Percentiles rank a stretch among this genome's conserved stretches.
Conservation (phyloP, 352 stramenopile species). For the Globisporangium recalcitrans region DNA sequence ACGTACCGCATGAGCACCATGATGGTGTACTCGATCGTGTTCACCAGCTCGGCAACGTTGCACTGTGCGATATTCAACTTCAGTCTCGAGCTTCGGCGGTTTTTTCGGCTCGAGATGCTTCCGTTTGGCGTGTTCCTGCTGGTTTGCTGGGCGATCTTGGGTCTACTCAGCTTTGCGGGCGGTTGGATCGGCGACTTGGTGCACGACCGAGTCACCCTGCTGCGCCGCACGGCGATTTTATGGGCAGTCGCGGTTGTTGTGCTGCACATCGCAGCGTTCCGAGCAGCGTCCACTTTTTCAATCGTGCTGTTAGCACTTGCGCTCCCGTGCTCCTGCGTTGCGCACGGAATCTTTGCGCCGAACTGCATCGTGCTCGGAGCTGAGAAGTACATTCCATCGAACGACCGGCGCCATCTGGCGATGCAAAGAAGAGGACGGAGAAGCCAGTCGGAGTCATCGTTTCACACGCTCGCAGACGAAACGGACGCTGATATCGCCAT, state of each 20-base stretch:
- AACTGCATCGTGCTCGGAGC: slow-evolving; percentile 49
- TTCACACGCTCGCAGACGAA: not conserved
- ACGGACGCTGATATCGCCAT: slow-evolving; percentile 10
- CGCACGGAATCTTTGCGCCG: slow-evolving; percentile 43
- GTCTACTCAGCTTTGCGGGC: slow-evolving; percentile 45
- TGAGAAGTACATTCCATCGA: slow-evolving; percentile 16
- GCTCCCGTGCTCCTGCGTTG: slow-evolving; percentile 33
- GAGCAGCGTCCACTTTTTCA: slow-evolving; percentile 22
- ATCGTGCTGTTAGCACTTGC: slow-evolving; percentile 30
- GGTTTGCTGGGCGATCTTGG: slow-evolving; percentile 47
- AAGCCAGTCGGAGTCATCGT: not conserved
- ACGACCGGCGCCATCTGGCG: slow-evolving; percentile 8
- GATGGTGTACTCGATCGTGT: slow-evolving; percentile 43
- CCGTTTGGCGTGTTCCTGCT: slow-evolving; percentile 56
- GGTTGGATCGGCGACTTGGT: slow-evolving; percentile 44
- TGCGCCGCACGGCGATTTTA: slow-evolving; percentile 33
- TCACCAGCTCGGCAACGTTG: slow-evolving; percentile 47
- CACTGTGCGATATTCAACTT: slow-evolving; percentile 69
- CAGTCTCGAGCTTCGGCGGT: slow-evolving; percentile 38
- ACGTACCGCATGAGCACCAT: slow-evolving; percentile 24
- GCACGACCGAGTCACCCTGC: slow-evolving; percentile 36
- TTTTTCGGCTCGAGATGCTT: slow-evolving; percentile 39
- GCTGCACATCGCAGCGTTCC: slow-evolving; percentile 36
- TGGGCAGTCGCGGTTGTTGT: slow-evolving; percentile 46
- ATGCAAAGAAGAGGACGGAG: not conserved